Evolutionary conservation across 208 protist genomes (phyloP).

Genomic region (Trypanosoma lewisi): DNA sequence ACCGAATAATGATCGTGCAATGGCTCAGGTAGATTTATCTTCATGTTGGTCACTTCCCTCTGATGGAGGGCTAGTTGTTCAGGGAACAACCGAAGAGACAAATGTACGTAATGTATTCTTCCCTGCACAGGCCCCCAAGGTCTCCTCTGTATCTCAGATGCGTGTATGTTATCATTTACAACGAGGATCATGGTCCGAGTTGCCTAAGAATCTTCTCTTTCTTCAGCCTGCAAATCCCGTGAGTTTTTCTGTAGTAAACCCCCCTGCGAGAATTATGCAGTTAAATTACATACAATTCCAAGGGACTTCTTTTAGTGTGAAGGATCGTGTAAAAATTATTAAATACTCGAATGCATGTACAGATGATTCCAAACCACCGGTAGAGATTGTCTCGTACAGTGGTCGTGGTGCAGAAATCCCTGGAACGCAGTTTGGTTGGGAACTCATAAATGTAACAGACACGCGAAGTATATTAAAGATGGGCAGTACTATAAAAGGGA

Average conservation of each 20-base stretch:
- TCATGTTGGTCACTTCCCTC: constrained; percentile 70
- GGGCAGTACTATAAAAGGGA: constrained; percentile 43
- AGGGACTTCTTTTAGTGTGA: constrained; percentile 46
- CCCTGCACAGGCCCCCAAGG: constrained; percentile 36
- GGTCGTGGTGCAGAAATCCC: neutral
- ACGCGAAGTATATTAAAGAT: constrained; percentile 59
- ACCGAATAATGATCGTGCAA: constrained; percentile 58
- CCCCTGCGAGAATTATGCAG: constrained; percentile 37
- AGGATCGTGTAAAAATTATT: constrained; percentile 81
- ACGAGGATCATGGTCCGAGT: constrained; percentile 64
- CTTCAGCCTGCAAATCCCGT: constrained; percentile 78
- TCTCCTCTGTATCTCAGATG: constrained; percentile 25
- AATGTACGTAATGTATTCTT: constrained; percentile 55
- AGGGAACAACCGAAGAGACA: constrained; percentile 51
- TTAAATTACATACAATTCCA: constrained; percentile 60
- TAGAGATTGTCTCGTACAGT: constrained; percentile 46
- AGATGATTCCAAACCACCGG: constrained; percentile 52
- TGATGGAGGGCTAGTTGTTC: constrained; percentile 40
- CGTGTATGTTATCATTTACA: constrained; percentile 67
- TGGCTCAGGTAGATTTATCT: constrained; percentile 40
- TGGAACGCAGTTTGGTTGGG: constrained; percentile 45
- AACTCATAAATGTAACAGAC: constrained; percentile 37
- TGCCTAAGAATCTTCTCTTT: constrained; percentile 44
- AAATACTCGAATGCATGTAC: constrained; percentile 55
- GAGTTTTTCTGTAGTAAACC: constrained; percentile 53